Base-by-base conservation (phyloP, 495 filamentous ascomycete species). In the Bathelium albidoporum region DNA sequence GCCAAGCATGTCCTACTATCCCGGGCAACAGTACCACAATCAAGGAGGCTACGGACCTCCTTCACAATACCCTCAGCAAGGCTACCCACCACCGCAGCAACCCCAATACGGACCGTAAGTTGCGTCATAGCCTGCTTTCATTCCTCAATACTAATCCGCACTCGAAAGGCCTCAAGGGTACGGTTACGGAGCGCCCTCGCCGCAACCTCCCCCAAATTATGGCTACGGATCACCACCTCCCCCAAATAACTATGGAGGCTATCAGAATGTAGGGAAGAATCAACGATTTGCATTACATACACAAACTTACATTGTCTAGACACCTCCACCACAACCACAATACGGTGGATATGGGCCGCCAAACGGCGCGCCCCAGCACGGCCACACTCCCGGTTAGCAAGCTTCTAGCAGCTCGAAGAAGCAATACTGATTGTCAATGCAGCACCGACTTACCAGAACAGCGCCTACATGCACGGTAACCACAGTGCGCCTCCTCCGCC, bases 381-480 rank as follows among this genome's bases (percentile, higher is more conserved):
- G 36, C 43, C 26, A 45, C 9, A n/a, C 9, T 22, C 31, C 20
- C n/a, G 29, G 43, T 32, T 18, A 31, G 43, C 36, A 2, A 20
- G 29, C 4, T 18, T 63, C 16, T 22, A 11, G 2, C 5, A 1
- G 11, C 20, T 1, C 20, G 12, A n/a, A 45, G 20, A 32, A 9
- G 7, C 20, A 49, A 28, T 12, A 20, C 39, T 62, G 12, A 62
- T 29, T 28, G 3, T 1, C 1, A 63, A 29, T 31, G 22, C 18
- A 58, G 44, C 44, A 24, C 61, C 61, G 14, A 26, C 61, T 4
- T 28, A 55, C 24, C 28, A 58, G 2, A 45, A 58, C 61, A 63
- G 49, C 61, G 78, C 77, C n/a, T 84, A 80, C 66, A 73, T 75
- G 20, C 80, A 83, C 60, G 80, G 80, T 43, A 80, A 80, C 65